Base-by-base conservation (phyloP, 495 filamentous ascomycete species). In the Immersiella caudata region DNA sequence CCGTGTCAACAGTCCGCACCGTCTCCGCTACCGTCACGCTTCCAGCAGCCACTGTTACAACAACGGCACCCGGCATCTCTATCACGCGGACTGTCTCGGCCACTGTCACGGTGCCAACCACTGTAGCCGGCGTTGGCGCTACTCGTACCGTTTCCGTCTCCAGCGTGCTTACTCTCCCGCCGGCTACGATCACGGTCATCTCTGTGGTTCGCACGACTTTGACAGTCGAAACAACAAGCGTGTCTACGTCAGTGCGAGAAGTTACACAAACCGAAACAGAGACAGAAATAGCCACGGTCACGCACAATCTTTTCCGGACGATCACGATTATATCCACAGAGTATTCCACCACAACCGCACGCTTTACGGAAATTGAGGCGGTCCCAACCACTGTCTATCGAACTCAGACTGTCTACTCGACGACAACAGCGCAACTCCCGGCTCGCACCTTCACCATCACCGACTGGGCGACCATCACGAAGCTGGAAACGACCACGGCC, bases 231-330 rank as follows among this genome's bases (percentile, higher is more conserved):
- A 62, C 60, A 12, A 49, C 33, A 33, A 36, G 16, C 51, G 35
- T 35, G 12, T 65, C 63, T 29, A 21, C 36, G 4, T 65, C 63
- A n/a, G 21, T 57, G 14, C 25, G 63, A 29, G 63, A 65, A 27
- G 20, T 65, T 1, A 65, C 63, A 0, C 29, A 40, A 1, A 65
- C 63, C 11, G 52, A 49, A 21, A 65, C 63, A 6, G 24, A 26
- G 14, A 65, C 63, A 11, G 51, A 20, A n/a, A 57, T 29, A 11
- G 29, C 40, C 9, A 25, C 63, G 24, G 63, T 57, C 11, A 65
- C 63, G 27, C 63, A 65, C 27, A 65, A 65, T 50, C 9, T 65
- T 21, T 65, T 65, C 50, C 51, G 63, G n/a, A 65, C 63, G 14
- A 65, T 65, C 51, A 65, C 63, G 27, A 35, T 65, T 27, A 9